phyloP scores from a whole-genome alignment of 805 yeast species.

The Saturnispora sekii region DNA sequence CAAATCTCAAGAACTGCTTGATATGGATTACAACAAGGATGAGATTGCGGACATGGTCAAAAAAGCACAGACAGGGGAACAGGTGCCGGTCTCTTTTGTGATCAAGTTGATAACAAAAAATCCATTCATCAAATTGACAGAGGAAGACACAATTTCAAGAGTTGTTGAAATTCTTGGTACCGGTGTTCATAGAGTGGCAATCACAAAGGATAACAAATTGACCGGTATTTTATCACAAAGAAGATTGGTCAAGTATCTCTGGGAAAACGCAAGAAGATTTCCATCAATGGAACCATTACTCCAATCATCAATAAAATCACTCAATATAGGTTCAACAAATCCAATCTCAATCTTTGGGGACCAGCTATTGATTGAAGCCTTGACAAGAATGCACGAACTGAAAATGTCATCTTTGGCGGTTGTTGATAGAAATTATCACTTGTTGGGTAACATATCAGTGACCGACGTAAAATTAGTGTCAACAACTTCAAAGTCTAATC shows the following conservation, averaged over 20 bases:
- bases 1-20: constrained; percentile 29
- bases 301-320: constrained; percentile 56
- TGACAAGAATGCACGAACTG: constrained; percentile 72
- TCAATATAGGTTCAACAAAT: constrained; percentile 61
- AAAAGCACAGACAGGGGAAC: constrained; percentile 77
- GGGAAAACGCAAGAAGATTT: constrained; percentile 90
- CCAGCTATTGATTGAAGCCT: constrained; percentile 77
- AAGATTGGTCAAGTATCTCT: constrained; percentile 69
- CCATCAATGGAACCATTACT: constrained; percentile 70
- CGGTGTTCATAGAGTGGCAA: constrained; percentile 92
- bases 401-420: constrained; percentile 89
- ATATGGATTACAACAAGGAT: constrained; percentile 26
- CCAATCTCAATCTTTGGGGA: constrained; percentile 84
- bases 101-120: constrained; percentile 78
- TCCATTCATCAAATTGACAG: constrained; percentile 73
- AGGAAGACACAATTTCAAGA: constrained; percentile 53
- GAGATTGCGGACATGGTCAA: constrained; percentile 34
- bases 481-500: constrained; percentile 75
- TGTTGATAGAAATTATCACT: constrained; percentile 63
- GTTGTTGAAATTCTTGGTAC: constrained; percentile 86
- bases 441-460: constrained; percentile 87
- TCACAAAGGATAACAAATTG: constrained; percentile 44
- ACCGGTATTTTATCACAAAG: constrained; percentile 89
- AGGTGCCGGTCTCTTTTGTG: constrained; percentile 86
- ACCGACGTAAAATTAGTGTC: constrained; percentile 89